phyloP scores from a whole-genome alignment of 306 rosid genomes.

The Vigna angularis region DNA sequence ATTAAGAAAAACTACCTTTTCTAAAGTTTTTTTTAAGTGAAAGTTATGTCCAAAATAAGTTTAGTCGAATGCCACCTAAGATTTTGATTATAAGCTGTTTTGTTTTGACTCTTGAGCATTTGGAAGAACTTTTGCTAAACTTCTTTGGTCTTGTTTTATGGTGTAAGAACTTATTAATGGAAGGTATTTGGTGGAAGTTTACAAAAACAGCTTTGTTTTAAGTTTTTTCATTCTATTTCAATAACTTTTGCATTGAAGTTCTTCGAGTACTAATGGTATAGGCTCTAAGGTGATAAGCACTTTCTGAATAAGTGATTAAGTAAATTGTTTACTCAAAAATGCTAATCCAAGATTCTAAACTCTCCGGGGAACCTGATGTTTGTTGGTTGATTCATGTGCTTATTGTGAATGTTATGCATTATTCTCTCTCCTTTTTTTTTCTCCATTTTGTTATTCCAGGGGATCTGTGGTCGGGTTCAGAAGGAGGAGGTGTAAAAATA shows the following conservation, averaged over 20 bases:
- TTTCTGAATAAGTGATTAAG: neutral
- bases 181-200: neutral
- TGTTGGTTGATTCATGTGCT: conserved; percentile 22
- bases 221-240: neutral
- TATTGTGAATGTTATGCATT: conserved; percentile 41
- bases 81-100: conserved; percentile 24
- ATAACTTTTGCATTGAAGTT: neutral
- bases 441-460: conserved; percentile 57
- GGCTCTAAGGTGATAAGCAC: neutral
- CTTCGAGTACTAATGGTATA: neutral
- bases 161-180: neutral
- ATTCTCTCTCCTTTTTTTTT: conserved; percentile 19
- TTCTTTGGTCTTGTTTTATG: conserved; percentile 9
- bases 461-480: conserved; percentile 98
- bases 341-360: neutral
- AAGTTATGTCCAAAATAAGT: neutral
- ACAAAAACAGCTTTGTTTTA: neutral
- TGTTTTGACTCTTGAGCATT: neutral
- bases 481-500: conserved; percentile 81
- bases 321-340: neutral
- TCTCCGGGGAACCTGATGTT: conserved; percentile 9
- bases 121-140: neutral
- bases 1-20: neutral
- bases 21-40: neutral
- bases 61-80: neutral